Percentiles rank a stretch among this genome's conserved stretches.
Conservation (phyloP, 768 basidiomycete genomes). For the Collybiopsis confluens region DNA sequence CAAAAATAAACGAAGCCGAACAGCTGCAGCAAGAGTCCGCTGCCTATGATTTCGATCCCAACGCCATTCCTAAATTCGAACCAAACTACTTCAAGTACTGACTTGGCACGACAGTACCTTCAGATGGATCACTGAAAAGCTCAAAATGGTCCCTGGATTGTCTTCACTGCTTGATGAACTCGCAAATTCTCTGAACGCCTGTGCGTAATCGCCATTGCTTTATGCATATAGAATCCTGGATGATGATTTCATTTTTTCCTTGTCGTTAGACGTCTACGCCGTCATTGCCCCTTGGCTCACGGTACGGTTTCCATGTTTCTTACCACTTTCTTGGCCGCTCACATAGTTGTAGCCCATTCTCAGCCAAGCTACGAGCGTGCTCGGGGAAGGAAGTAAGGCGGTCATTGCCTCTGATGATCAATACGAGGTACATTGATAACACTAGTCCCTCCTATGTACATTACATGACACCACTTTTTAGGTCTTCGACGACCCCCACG, state of each 20-base stretch:
- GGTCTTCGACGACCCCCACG: conserved; percentile 64
- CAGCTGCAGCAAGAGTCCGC: conserved; percentile 49
- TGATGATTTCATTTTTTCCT: conserved; percentile 4
- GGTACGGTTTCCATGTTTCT: conserved; percentile 25
- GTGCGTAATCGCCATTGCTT: conserved; percentile 36
- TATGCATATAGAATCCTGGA: background rate
- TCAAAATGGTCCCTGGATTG: conserved; percentile 66
- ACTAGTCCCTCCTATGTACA: background rate
- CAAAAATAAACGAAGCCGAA: conserved; percentile 52
- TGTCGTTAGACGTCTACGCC: conserved; percentile 53
- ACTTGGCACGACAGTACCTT: conserved; percentile 63
- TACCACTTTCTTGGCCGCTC: background rate
- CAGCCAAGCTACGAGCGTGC: conserved; percentile 48
- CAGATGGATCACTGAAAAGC: conserved; percentile 46
- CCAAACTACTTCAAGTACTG: conserved; percentile 49
- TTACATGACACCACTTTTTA: conserved; percentile 13
- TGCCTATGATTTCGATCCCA: conserved; percentile 60
- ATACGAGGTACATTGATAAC: conserved; percentile 39
- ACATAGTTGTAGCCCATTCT: conserved; percentile 48
- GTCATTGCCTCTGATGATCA: conserved; percentile 70
- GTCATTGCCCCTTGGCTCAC: conserved; percentile 63
- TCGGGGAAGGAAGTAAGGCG: conserved; percentile 60
- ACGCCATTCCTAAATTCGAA: conserved; percentile 60
- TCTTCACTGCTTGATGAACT: conserved; percentile 53
- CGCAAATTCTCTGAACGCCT: conserved; percentile 63